Evolutionary conservation across 2,329 filamentous ascomycete genomes (phyloP).

Genomic region (Aspergillus tanneri): DNA sequence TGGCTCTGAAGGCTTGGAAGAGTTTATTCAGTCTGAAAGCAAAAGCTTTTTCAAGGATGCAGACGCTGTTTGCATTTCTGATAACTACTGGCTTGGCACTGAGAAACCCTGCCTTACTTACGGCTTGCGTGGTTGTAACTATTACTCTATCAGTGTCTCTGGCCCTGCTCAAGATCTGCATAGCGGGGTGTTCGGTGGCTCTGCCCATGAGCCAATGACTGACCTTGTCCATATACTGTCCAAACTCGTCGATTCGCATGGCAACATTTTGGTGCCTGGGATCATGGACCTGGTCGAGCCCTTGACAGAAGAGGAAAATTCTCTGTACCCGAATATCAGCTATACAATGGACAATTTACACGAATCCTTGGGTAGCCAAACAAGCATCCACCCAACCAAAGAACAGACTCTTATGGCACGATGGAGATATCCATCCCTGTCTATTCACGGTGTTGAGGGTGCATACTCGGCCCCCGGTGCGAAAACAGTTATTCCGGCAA

Average conservation of each 20-base stretch:
- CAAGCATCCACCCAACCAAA: slow-evolving; percentile 83
- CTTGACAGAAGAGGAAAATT: slow-evolving; percentile 79
- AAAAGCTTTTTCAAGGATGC: slow-evolving; percentile 94
- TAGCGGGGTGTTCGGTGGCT: slow-evolving; percentile 94
- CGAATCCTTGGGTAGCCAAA: slow-evolving; percentile 85
- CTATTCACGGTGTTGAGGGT: slow-evolving; percentile 90
- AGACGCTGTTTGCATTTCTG: slow-evolving; percentile 95
- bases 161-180: slow-evolving; percentile 93
- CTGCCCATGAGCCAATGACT: slow-evolving; percentile 97
- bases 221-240: slow-evolving; percentile 81
- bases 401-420: slow-evolving; percentile 91
- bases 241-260: slow-evolving; percentile 81
- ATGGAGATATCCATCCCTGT: slow-evolving; percentile 93
- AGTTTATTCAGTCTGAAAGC: slow-evolving; percentile 86
- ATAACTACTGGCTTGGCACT: slow-evolving; percentile 99
- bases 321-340: slow-evolving; percentile 82
- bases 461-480: slow-evolving; percentile 90
- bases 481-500: slow-evolving; percentile 98
- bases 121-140: slow-evolving; percentile 94
- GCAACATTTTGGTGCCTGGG: slow-evolving; percentile 92
- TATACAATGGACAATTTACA: slow-evolving; percentile 97
- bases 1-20: slow-evolving; percentile 92
- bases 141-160: slow-evolving; percentile 88
- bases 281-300: slow-evolving; percentile 91
- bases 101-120: slow-evolving; percentile 98